These are phyloP conservation scores for Austroboletus festivus DNA, from an alignment of 768 basidiomycete species.

Conservation along the genomic window DNA sequence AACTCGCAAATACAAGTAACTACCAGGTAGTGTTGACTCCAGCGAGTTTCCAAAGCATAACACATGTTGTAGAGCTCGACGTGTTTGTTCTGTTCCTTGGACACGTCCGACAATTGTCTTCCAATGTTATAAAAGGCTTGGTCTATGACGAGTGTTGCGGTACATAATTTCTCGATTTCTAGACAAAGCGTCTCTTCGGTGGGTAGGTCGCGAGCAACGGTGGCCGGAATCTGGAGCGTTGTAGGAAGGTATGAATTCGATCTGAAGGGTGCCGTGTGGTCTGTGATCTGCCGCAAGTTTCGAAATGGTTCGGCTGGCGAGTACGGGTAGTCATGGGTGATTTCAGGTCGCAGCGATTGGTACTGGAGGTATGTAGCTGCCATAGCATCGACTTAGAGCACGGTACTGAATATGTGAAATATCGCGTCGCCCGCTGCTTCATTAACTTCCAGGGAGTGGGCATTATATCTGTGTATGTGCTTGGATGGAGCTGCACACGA, in stretches of 20 bases:
- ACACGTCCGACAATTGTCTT: slow-evolving; percentile 6
- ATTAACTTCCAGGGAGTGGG: neutral
- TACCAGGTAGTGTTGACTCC: slow-evolving; percentile 16
- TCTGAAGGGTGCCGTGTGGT: neutral
- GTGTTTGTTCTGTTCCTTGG: slow-evolving; percentile 6
- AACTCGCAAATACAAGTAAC: neutral
- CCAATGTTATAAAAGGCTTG: slow-evolving; percentile 14
- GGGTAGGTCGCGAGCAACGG: slow-evolving; percentile 3
- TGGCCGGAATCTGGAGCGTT: neutral
- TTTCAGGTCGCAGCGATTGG: neutral
- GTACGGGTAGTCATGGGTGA: neutral
- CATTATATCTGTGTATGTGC: neutral
- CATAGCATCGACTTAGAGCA: neutral
- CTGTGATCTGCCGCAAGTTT: neutral
- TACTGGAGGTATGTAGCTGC: slow-evolving; percentile 3
- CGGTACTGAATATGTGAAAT: neutral
- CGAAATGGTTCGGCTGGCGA: neutral
- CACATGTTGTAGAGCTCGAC: slow-evolving; percentile 12
- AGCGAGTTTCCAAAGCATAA: slow-evolving; percentile 8
- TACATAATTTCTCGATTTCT: slow-evolving; percentile 17
- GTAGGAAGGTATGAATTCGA: neutral
- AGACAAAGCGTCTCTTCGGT: slow-evolving; percentile 11
- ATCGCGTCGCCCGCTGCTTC: neutral
- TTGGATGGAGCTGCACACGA: neutral
- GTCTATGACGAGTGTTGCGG: slow-evolving; percentile 17